Base-by-base conservation (phyloP, 2,329 filamentous ascomycete genomes). In the Scleromitrula shiraiana region DNA sequence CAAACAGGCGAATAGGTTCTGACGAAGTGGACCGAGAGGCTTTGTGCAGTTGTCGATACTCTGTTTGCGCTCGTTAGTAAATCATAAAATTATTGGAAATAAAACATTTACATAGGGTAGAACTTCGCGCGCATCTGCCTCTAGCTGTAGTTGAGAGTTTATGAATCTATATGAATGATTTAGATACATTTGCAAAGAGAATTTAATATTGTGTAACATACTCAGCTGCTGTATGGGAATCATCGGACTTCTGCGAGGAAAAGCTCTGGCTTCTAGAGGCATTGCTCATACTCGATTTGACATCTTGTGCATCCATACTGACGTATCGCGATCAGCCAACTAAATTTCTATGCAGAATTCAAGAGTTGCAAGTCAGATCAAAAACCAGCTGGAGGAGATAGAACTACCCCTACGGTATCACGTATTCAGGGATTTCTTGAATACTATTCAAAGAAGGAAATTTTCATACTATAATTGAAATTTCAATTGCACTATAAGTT, bases 31-130 rank as follows among this genome's bases (percentile, higher is more conserved):
- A 0, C 93, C 93, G 23, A 97, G 81, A n/a, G 84, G 80, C 57
- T 89, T 84, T 40, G 93, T 97, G 69, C 93, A 98, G 39, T 82
- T 83, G 59, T 95, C 88, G 64, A 97, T 96, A 68, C 93, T 90
- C 87, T 94, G 56, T 20, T 2, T 19, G 63, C 20, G 55, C 43
- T 12, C 23, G 41, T 50, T 26, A 53, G 40, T 32, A 50, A 24
- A 19, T 12, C 39, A n/a, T 7, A 10, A 30, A 8, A 17, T 24
- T 19, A 20, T 23, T 26, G 27, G 12, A n/a, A 60, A 29, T 35
- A 17, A 19, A 37, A 40, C 33, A 57, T 80, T 61, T 70, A 94
- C 88, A 65, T 95, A 98, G 56, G 93, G 93, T 6, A 98, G 77
- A 52, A 87, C 87, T 73, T 98, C 91, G 59, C 90, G 88, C 39